Evolutionary conservation across 177 flowering plant species (phyloP).

Genomic region (Vitis hybrid): DNA sequence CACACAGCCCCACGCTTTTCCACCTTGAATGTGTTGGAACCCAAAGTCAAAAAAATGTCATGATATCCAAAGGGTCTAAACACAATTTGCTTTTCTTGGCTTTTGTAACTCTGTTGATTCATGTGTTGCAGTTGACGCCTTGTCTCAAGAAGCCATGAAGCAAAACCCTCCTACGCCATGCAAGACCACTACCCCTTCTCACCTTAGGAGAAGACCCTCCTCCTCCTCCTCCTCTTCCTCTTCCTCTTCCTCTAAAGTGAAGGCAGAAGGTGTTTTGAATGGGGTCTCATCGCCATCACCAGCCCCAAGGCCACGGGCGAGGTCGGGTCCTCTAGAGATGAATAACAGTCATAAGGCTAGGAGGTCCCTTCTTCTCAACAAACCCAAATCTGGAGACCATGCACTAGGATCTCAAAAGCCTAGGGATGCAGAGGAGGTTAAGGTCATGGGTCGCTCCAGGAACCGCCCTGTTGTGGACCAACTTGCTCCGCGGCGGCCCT

Average conservation of each 20-base stretch:
- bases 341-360: slow-evolving; percentile 23
- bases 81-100: too few species aligned
- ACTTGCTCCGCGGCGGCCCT: slow-evolving; percentile 26
- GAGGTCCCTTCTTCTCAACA: slow-evolving; percentile 29
- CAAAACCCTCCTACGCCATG: too few species aligned
- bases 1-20: too few species aligned
- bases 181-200: slow-evolving; percentile 30
- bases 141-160: too few species aligned
- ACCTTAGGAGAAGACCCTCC: slow-evolving; percentile 16
- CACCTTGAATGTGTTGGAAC: too few species aligned
- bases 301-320: slow-evolving; percentile 20
- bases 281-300: slow-evolving; percentile 14
- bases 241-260: slow-evolving; percentile 18
- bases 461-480: slow-evolving; percentile 35
- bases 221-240: too few species aligned
- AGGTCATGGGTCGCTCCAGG: slow-evolving; percentile 18
- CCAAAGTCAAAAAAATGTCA: too few species aligned
- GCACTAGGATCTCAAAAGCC: slow-evolving; percentile 24
- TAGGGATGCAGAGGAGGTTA: slow-evolving; percentile 29
- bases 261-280: slow-evolving; percentile 4
- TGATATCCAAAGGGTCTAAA: too few species aligned
- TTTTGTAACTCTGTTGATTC: too few species aligned
- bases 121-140: too few species aligned
- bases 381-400: slow-evolving; percentile 36
- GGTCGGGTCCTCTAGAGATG: slow-evolving; percentile 22